phyloP scores from a whole-genome alignment of 805 yeast genomes.

The Candida sakaeoensis region DNA sequence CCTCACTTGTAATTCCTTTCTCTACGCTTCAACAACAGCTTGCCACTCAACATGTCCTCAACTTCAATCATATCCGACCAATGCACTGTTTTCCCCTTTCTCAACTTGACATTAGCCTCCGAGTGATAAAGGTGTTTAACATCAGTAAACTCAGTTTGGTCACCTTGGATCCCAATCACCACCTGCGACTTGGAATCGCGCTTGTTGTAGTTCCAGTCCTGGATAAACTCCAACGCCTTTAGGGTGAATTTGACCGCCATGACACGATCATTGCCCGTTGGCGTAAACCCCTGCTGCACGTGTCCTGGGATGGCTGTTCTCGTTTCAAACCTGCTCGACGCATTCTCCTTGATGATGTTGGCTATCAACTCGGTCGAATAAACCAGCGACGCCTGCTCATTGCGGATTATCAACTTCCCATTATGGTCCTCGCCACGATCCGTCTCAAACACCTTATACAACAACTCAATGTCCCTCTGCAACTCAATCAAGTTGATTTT shows the following conservation, averaged over 20 bases:
- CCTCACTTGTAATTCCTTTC: slow-evolving; percentile 2
- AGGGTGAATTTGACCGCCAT: slow-evolving; percentile 70
- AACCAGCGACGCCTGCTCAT: slow-evolving; percentile 66
- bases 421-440: slow-evolving; percentile 63
- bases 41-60: slow-evolving; percentile 71
- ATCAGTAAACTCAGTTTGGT: slow-evolving; percentile 54
- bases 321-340: slow-evolving; percentile 65
- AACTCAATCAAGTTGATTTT: slow-evolving; percentile 57
- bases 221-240: slow-evolving; percentile 67
- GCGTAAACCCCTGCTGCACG: slow-evolving; percentile 80
- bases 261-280: slow-evolving; percentile 75
- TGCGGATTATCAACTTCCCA: slow-evolving; percentile 67
- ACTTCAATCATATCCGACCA: slow-evolving; percentile 61
- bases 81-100: slow-evolving; percentile 68
- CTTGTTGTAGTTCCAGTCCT: slow-evolving; percentile 27
- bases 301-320: slow-evolving; percentile 84
- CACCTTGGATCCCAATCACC: slow-evolving; percentile 70
- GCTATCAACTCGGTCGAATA: slow-evolving; percentile 65
- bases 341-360: slow-evolving; percentile 62
- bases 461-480: slow-evolving; percentile 59
- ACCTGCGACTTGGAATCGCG: slow-evolving; percentile 33
- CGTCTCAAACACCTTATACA: slow-evolving; percentile 55
- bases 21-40: slow-evolving; percentile 38
- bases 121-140: slow-evolving; percentile 54
- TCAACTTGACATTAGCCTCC: slow-evolving; percentile 55